Percentiles rank a stretch among this genome's conserved stretches.
Evolutionary conservation across 768 basidiomycete species (phyloP).

Genomic region (Lactarius sanguifluus): DNA sequence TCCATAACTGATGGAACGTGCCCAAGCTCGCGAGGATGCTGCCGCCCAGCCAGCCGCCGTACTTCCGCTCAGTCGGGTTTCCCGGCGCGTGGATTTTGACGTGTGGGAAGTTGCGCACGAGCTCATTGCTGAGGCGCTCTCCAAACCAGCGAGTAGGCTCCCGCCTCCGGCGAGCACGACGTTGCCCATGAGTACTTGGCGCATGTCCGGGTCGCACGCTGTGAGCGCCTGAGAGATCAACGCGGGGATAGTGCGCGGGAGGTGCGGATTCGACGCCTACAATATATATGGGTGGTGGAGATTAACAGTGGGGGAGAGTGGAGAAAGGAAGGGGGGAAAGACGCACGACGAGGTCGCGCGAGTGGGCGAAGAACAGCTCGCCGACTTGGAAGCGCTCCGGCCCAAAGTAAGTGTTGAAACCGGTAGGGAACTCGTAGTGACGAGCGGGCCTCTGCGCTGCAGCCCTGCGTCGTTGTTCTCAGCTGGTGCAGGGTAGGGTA

Average conservation of each 20-base stretch:
- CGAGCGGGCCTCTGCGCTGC: constrained; percentile 56
- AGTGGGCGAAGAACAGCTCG: constrained; percentile 86
- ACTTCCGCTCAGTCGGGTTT: constrained; percentile 84
- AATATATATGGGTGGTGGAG: neutral
- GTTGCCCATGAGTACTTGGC: constrained; percentile 86
- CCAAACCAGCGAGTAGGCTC: constrained; percentile 82
- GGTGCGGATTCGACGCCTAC: constrained; percentile 56
- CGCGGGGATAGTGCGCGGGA: constrained; percentile 73
- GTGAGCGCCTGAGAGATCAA: constrained; percentile 77
- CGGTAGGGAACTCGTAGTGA: constrained; percentile 95
- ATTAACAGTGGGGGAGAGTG: neutral
- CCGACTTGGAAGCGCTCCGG: constrained; percentile 79
- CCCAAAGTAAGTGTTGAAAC: constrained; percentile 83
- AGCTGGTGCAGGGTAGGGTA: neutral
- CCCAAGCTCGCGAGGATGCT: constrained; percentile 93
- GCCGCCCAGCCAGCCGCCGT: constrained; percentile 94
- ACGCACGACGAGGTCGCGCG: constrained; percentile 38
- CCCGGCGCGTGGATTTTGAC: constrained; percentile 93
- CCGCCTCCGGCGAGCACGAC: constrained; percentile 97
- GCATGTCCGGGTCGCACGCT: constrained; percentile 88
- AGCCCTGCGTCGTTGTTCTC: constrained; percentile 42
- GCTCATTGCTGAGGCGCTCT: constrained; percentile 78
- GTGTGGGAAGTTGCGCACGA: constrained; percentile 72
- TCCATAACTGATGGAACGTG: constrained; percentile 97
- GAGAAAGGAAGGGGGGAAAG: neutral